A percentile compares a stretch with the other conserved stretches of the same genome.
Conservation (phyloP, 2,329 filamentous ascomycete species). For the Lasiodiplodia theobromae region DNA sequence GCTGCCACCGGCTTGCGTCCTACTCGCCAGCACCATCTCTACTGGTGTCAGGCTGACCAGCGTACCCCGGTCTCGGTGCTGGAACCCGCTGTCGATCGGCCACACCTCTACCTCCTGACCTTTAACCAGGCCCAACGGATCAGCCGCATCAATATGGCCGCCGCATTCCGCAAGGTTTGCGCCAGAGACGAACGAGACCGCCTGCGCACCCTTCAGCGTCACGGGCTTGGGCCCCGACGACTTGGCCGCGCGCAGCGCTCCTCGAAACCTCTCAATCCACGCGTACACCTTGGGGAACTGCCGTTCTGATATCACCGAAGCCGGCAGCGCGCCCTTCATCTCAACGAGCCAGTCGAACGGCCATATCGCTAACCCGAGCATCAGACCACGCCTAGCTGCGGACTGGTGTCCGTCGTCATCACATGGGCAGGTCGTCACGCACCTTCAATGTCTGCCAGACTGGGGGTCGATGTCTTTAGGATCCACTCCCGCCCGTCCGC, state of each 20-base stretch:
- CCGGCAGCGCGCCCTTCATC: conserved; percentile 63
- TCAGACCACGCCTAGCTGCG: conserved; percentile 13
- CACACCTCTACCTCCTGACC: conserved; percentile 60
- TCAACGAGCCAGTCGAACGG: conserved; percentile 69
- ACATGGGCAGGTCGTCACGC: conserved; percentile 27
- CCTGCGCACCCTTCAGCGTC: conserved; percentile 62
- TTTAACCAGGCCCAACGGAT: conserved; percentile 61
- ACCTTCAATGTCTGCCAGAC: conserved; percentile 72
- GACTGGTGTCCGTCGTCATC: conserved; percentile 21
- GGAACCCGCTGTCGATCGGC: conserved; percentile 43
- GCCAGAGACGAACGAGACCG: conserved; percentile 55
- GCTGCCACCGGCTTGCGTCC: conserved; percentile 25
- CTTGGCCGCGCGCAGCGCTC: conserved; percentile 54
- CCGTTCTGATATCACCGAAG: conserved; percentile 58
- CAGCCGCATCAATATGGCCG: conserved; percentile 54
- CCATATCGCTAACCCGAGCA: conserved; percentile 60
- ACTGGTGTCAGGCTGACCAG: conserved; percentile 39
- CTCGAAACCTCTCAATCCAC: conserved; percentile 70
- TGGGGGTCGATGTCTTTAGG: conserved; percentile 59
- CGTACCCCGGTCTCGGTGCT: conserved; percentile 39
- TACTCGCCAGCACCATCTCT: conserved; percentile 39
- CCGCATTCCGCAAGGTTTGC: conserved; percentile 57
- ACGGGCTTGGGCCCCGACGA: conserved; percentile 49
- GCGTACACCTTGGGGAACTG: conserved; percentile 67
- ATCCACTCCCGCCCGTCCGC: conserved; percentile 73